These are phyloP conservation scores for Pichia eremophila DNA, from an alignment of 805 yeast species.

Conservation along the genomic window DNA sequence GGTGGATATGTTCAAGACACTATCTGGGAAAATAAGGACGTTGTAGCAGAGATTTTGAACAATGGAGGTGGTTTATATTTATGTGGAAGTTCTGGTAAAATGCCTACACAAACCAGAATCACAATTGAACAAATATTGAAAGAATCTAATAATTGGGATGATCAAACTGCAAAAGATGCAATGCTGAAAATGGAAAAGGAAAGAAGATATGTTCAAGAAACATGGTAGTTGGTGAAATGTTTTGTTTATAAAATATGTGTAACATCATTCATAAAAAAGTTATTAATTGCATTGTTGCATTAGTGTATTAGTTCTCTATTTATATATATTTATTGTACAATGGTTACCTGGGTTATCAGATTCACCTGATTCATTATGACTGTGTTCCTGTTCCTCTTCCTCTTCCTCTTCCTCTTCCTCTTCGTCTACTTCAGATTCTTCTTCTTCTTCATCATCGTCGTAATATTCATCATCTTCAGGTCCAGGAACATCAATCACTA, in stretches of 20 bases:
- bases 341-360: too few relatives aligned
- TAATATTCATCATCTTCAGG: slow-evolving; percentile 4
- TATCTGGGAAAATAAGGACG: slow-evolving; percentile 40
- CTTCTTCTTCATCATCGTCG: slow-evolving; percentile 7
- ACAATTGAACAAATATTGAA: slow-evolving; percentile 59
- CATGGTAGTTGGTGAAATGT: slow-evolving; percentile 46
- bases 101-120: slow-evolving; percentile 79
- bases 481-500: slow-evolving; percentile 10
- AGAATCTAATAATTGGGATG: slow-evolving; percentile 32
- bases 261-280: not conserved
- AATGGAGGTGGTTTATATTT: slow-evolving; percentile 60
- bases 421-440: too few relatives aligned
- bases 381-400: not conserved
- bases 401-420: slow-evolving; percentile 9
- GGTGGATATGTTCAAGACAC: slow-evolving; percentile 76
- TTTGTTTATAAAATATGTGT: too few relatives aligned
- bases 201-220: slow-evolving; percentile 74
- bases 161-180: slow-evolving; percentile 40
- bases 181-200: slow-evolving; percentile 50
- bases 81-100: slow-evolving; percentile 90
- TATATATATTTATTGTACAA: too few relatives aligned
- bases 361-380: not conserved
- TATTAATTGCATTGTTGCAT: too few relatives aligned
- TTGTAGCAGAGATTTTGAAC: slow-evolving; percentile 44
- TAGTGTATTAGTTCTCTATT: too few relatives aligned